phyloP scores from a whole-genome alignment of 2,329 filamentous ascomycete species.

The Diaporthe sp. region DNA sequence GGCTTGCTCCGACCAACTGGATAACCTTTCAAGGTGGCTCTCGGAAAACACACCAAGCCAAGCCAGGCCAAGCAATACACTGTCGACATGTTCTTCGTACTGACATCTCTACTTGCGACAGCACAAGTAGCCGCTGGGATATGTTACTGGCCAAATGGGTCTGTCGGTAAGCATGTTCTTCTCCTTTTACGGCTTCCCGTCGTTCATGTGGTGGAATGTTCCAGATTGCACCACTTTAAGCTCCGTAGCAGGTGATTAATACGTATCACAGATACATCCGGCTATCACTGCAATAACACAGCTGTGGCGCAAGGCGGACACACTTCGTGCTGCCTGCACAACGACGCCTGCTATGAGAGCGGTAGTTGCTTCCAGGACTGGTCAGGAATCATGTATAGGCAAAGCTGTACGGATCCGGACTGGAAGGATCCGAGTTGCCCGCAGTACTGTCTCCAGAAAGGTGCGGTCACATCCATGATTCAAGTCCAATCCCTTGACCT shows the following conservation, averaged over 20 bases:
- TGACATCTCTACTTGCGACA: neutral
- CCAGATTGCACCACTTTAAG: no score
- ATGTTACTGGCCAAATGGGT: slow-evolving; percentile 1
- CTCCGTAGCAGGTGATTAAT: no score
- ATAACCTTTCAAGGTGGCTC: neutral
- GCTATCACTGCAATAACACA: neutral
- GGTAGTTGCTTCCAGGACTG: slow-evolving; percentile 12
- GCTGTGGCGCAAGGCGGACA: neutral
- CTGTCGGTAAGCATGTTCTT: neutral
- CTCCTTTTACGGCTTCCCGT: no score
- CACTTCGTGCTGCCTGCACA: slow-evolving; percentile 10
- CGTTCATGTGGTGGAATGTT: no score
- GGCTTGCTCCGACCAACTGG: neutral
- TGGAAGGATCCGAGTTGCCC: slow-evolving; percentile 22
- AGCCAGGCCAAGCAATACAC: neutral
- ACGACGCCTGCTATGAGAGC: neutral
- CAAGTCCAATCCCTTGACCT: neutral
- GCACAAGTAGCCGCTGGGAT: neutral
- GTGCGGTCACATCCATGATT: neutral
- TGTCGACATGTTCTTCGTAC: neutral
- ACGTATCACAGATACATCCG: neutral
- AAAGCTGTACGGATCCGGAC: slow-evolving; percentile 3
- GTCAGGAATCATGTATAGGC: slow-evolving; percentile 8
- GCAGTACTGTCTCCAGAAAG: slow-evolving; percentile 20
- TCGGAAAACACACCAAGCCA: neutral